Conservation (phyloP, 306 rosid genomes). For the Hippophae gyantsensis region DNA sequence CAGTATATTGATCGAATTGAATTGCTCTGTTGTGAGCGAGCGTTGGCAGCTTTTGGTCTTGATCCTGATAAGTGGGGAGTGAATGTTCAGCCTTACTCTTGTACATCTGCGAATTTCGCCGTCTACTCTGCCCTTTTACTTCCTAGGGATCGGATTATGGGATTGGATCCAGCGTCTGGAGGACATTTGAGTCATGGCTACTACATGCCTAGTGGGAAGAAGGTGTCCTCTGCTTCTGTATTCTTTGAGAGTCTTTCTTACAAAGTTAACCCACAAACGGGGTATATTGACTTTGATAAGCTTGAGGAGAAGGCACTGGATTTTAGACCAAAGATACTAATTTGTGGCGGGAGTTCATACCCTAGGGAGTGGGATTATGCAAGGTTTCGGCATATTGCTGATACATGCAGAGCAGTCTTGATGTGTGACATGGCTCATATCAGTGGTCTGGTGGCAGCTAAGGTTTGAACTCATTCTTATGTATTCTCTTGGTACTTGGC, state of each 20-base stretch:
- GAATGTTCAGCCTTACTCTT: constrained; percentile 84
- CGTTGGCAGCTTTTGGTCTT: constrained; percentile 58
- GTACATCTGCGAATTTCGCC: constrained; percentile 79
- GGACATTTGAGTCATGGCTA: constrained; percentile 91
- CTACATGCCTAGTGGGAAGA: constrained; percentile 62
- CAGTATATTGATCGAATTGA: constrained; percentile 72
- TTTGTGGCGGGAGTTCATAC: constrained; percentile 84
- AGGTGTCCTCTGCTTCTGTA: constrained; percentile 60
- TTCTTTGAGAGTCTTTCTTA: constrained; percentile 71
- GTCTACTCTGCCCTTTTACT: constrained; percentile 65
- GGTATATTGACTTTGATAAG: constrained; percentile 63
- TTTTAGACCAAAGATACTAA: constrained; percentile 71
- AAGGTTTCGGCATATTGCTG: constrained; percentile 61
- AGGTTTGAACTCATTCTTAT: constrained; percentile 31
- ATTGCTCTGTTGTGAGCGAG: constrained; percentile 63
- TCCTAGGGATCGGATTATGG: constrained; percentile 78
- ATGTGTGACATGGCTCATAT: constrained; percentile 96
- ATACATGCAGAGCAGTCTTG: constrained; percentile 69
- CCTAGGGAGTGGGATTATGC: constrained; percentile 81
- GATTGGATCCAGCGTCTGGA: constrained; percentile 76
- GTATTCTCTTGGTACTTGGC: background rate
- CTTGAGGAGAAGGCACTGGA: constrained; percentile 78
- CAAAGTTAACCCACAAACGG: constrained; percentile 67
- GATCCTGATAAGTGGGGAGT: constrained; percentile 75
- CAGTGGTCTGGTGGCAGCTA: constrained; percentile 79